Evolutionary conservation across 257 asterid species (phyloP), one percentile per base, ranked within the genome.

Genomic region (Scutellaria barbata): DNA sequence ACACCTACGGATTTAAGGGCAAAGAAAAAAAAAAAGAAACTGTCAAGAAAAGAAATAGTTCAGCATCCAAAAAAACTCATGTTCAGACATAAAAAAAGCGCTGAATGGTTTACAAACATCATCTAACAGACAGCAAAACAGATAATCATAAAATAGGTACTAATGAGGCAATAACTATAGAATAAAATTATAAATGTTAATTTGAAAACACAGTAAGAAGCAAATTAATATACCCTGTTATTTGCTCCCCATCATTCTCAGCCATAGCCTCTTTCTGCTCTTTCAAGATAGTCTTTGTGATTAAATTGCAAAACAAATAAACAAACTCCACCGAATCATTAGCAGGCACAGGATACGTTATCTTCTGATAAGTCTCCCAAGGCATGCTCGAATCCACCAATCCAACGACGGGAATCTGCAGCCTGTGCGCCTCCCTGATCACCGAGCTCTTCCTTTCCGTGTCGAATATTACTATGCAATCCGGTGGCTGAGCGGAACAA

Each of bases 331-430:
- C 87, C 0, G 99, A 88, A 76, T 89, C 99, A 72, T 89, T 94
- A 5, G 96, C 99, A 0, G 99, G 99, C 16, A 94, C 81, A 5
- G 99, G 99, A 65, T 94, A 91, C 0, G 96, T 86, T 63, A 94
- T 91, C 81, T 72, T 91, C 87, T 81, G 80, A 66, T 71, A 94
- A 5, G 84, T 87, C 40, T 94, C 99, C 95, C 75, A 89, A 0
- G 96, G 88, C 96, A 88, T 84, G 82, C 93, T 88, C 53, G 99
- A 85, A 77, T 91, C 95, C 42, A 94, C 96, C 74, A 94, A 74
- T 47, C 97, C 99, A 42, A 94, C 99, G 9, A 94, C 76, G 22
- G 99, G 99, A 76, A 94, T 87, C 79, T 89, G 92, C 84, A 94
- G 80, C 79, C 80, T 87, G 69, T 69, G 20, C 37, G 99, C 99